Conservation (phyloP, 768 basidiomycete species). For the Rossbeevera mucosa region DNA sequence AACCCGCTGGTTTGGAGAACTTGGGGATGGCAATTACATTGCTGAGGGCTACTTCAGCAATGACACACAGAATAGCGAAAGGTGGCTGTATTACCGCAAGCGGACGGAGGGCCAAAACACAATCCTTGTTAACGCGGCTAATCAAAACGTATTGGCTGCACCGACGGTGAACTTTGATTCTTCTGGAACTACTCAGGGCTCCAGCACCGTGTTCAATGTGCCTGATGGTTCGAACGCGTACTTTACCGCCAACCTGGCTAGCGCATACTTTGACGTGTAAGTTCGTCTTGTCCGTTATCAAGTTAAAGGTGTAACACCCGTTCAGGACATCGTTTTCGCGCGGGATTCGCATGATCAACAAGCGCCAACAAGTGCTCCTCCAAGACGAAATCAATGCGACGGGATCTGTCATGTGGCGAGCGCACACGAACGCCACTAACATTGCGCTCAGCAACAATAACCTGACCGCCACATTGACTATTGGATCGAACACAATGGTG, state of each 20-base stretch:
- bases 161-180: conserved; percentile 54
- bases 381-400: conserved; percentile 83
- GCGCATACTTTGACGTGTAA: conserved; percentile 72
- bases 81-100: conserved; percentile 96
- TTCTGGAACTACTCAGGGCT: conserved; percentile 67
- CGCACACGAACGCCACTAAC: conserved; percentile 92
- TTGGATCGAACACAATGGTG: conserved; percentile 63
- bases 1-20: conserved; percentile 90
- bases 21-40: conserved; percentile 84
- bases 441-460: conserved; percentile 48
- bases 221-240: conserved; percentile 70
- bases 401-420: conserved; percentile 73
- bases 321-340: conserved; percentile 69
- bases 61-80: conserved; percentile 60
- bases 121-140: conserved; percentile 64
- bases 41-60: conserved; percentile 72
- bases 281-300: conserved; percentile 24
- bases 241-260: conserved; percentile 73
- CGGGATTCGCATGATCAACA: conserved; percentile 80
- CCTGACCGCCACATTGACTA: conserved; percentile 67
- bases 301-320: conserved; percentile 11
- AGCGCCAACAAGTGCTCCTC: conserved; percentile 80
- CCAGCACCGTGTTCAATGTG: conserved; percentile 71
- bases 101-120: conserved; percentile 98
- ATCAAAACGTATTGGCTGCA: conserved; percentile 73